These are phyloP conservation scores for Fusarium xylarioides DNA, from an alignment of 2,329 filamentous ascomycete species.

Conservation along the genomic window DNA sequence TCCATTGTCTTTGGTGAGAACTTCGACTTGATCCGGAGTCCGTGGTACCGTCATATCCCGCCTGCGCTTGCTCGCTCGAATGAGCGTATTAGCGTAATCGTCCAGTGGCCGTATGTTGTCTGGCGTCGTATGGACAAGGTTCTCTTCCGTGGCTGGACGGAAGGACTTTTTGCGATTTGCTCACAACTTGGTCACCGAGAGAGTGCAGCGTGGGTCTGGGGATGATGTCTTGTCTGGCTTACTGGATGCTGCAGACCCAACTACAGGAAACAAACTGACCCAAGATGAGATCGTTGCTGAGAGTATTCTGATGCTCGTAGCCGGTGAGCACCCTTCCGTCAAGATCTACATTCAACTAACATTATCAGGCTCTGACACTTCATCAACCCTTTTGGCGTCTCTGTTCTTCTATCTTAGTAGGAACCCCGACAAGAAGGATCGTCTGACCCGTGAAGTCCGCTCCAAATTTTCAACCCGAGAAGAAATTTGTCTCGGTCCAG, in stretches of 20 bases:
- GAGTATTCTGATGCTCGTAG: conserved; percentile 2
- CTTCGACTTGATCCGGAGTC: not conserved
- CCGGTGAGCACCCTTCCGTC: not conserved
- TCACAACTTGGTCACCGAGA: not conserved
- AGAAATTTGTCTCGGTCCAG: not conserved
- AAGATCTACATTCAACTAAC: not conserved
- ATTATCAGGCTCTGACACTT: not conserved
- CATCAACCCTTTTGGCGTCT: not conserved
- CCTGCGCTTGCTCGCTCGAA: not conserved
- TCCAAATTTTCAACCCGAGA: not conserved
- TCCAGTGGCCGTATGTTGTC: not conserved
- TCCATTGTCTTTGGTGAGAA: conserved; percentile 1
- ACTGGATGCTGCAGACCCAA: not conserved
- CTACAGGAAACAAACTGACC: not conserved
- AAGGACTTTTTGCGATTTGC: not conserved
- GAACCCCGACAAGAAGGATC: not conserved
- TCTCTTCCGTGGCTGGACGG: not conserved
- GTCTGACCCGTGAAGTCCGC: not conserved
- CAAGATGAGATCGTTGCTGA: not conserved
- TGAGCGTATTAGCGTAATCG: not conserved
- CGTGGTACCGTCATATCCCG: conserved; percentile 1
- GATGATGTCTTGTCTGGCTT: not conserved
- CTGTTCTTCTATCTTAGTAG: not conserved
- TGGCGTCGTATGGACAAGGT: not conserved
- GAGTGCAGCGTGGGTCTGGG: not conserved